Conservation (phyloP, 768 basidiomycete species). For the Hypholoma fasciculare region DNA sequence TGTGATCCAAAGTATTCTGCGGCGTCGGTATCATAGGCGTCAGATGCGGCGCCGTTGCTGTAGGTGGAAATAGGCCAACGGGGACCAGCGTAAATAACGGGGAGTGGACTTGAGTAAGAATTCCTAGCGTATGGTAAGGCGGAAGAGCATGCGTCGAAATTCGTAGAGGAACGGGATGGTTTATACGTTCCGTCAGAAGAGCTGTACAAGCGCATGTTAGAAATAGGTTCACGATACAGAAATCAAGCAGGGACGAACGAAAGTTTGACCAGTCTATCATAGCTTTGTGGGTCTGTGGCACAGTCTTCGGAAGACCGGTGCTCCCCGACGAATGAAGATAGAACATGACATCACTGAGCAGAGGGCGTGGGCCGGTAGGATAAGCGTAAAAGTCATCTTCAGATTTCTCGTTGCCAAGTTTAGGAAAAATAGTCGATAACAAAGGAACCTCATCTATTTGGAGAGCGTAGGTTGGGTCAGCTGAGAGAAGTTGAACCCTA, state of each 20-base stretch:
- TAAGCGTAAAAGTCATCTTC: constrained; percentile 30
- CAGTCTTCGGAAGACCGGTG: constrained; percentile 45
- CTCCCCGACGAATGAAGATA: constrained; percentile 54
- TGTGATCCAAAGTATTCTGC: constrained; percentile 32
- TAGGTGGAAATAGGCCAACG: constrained; percentile 13
- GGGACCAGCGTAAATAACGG: background rate
- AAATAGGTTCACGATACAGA: background rate
- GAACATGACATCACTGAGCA: constrained; percentile 25
- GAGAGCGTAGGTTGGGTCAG: constrained; percentile 18
- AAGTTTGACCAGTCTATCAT: constrained; percentile 33
- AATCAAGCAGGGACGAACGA: constrained; percentile 25
- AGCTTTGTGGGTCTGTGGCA: constrained; percentile 32
- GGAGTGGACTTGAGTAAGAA: constrained; percentile 27
- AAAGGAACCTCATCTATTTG: constrained; percentile 32
- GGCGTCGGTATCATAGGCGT: constrained; percentile 35
- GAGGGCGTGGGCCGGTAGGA: constrained; percentile 9
- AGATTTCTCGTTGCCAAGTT: constrained; percentile 32
- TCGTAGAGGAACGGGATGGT: constrained; percentile 18
- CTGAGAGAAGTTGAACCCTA: constrained; percentile 12
- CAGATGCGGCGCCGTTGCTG: constrained; percentile 29
- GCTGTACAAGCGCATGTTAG: constrained; percentile 1
- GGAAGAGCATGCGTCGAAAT: constrained; percentile 33
- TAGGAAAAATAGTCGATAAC: constrained; percentile 35
- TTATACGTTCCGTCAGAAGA: constrained; percentile 14
- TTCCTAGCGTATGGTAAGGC: constrained; percentile 39